These are phyloP conservation scores for Climacium dendroides DNA, from an alignment of 225 moss, liverwort and hornwort species.

Conservation along the genomic window DNA sequence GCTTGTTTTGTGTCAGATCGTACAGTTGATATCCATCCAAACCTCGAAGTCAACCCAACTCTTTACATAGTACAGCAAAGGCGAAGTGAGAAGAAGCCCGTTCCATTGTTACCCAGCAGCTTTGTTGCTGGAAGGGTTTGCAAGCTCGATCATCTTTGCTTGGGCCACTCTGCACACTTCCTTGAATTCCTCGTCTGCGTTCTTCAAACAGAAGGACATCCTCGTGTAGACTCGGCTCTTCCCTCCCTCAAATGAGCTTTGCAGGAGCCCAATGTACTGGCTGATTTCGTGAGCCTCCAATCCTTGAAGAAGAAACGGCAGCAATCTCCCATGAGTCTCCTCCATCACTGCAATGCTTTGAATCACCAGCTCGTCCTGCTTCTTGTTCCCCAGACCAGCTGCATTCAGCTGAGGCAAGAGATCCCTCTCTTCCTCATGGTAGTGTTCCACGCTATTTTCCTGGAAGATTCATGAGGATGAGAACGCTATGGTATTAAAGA, in stretches of 20 bases:
- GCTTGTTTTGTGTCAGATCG: constrained; percentile 11
- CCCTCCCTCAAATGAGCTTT: constrained; percentile 34
- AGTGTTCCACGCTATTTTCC: constrained; percentile 52
- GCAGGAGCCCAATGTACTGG: constrained; percentile 44
- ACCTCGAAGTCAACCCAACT: constrained; percentile 15
- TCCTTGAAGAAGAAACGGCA: constrained; percentile 45
- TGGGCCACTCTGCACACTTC: constrained; percentile 48
- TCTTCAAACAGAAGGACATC: constrained; percentile 39
- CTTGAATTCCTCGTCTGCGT: constrained; percentile 46
- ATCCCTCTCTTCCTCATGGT: constrained; percentile 54
- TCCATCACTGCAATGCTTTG: constrained; percentile 54
- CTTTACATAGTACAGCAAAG: constrained; percentile 26
- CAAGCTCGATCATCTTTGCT: constrained; percentile 39
- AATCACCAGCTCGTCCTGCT: constrained; percentile 38
- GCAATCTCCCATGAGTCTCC: constrained; percentile 34
- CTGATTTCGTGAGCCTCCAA: constrained; percentile 34
- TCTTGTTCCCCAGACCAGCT: constrained; percentile 42
- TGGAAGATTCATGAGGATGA: not conserved
- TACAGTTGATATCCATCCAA: constrained; percentile 25
- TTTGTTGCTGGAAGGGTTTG: constrained; percentile 20
- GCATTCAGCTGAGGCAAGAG: constrained; percentile 45
- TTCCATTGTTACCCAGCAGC: constrained; percentile 8
- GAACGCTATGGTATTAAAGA: not conserved
- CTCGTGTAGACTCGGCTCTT: constrained; percentile 27
- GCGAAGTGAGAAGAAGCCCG: not conserved